These are phyloP conservation scores for Choiromyces venosus DNA, from an alignment of 495 filamentous ascomycete species.

Conservation along the genomic window DNA sequence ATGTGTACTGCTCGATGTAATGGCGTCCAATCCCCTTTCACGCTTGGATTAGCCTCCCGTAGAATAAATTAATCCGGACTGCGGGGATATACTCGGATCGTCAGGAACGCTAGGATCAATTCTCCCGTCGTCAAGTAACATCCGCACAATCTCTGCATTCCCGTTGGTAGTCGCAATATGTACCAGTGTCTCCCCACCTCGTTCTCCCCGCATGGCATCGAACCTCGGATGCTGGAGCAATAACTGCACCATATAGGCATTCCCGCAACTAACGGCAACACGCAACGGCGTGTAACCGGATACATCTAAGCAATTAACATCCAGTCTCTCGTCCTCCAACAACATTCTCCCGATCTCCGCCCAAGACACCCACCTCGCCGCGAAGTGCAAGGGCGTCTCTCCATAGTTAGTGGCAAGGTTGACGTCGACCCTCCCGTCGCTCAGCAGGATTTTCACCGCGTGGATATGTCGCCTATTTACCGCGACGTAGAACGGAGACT, in stretches of 20 bases:
- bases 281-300: background rate
- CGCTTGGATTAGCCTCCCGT: background rate
- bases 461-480: background rate
- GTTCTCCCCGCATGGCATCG: background rate
- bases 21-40: background rate
- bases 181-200: background rate
- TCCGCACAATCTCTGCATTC: background rate
- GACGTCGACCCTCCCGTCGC: background rate
- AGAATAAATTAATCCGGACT: background rate
- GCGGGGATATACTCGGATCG: background rate
- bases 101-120: background rate
- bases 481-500: background rate
- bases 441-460: background rate
- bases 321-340: background rate
- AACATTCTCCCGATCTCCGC: conserved; percentile 8
- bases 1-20: background rate
- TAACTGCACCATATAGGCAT: background rate
- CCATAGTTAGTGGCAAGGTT: background rate
- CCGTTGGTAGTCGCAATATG: background rate
- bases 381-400: conserved; percentile 10
- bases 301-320: background rate
- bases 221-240: background rate
- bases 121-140: background rate
- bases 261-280: background rate
- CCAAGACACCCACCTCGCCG: conserved; percentile 4